These are phyloP conservation scores for Tolypocladium amazonense DNA, from an alignment of 2,329 filamentous ascomycete species.

Conservation along the genomic window DNA sequence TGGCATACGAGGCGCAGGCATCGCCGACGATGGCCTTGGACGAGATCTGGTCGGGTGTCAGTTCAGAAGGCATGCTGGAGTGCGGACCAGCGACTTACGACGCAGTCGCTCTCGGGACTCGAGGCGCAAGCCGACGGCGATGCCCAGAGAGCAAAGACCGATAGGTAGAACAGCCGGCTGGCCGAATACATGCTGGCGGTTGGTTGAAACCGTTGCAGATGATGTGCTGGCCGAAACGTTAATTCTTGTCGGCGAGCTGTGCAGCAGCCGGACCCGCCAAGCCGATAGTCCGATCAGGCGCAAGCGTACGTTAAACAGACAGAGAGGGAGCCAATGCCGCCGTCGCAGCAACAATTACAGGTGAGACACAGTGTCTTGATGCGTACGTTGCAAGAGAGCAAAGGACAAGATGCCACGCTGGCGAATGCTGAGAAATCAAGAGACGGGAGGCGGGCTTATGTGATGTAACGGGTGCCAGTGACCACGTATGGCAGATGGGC, in stretches of 20 bases:
- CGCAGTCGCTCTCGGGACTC: slow-evolving; percentile 35
- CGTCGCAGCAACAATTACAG: not conserved
- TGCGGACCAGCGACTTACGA: slow-evolving; percentile 30
- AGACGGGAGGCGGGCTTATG: not conserved
- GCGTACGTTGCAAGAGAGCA: not conserved
- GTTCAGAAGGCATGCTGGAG: not conserved
- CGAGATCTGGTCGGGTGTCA: slow-evolving; percentile 54
- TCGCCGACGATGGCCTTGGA: slow-evolving; percentile 84
- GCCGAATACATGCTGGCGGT: slow-evolving; percentile 37
- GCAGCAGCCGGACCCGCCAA: not conserved
- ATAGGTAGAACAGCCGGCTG: slow-evolving; percentile 43
- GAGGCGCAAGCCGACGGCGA: slow-evolving; percentile 33
- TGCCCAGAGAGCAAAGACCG: slow-evolving; percentile 45
- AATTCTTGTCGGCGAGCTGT: not conserved
- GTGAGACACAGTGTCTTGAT: not conserved
- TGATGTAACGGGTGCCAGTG: not conserved
- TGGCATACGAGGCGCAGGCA: slow-evolving; percentile 86
- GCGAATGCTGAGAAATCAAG: slow-evolving; percentile 4
- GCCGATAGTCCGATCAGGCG: not conserved
- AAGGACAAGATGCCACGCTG: slow-evolving; percentile 12
- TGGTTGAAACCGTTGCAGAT: not conserved
- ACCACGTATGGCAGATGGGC: not conserved
- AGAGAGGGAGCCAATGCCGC: not conserved
- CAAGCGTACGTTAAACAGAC: not conserved
- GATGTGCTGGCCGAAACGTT: not conserved